These are phyloP conservation scores for Physcomitrium patens DNA, from an alignment of 225 moss, liverwort and hornwort genomes.

Conservation along the genomic window DNA sequence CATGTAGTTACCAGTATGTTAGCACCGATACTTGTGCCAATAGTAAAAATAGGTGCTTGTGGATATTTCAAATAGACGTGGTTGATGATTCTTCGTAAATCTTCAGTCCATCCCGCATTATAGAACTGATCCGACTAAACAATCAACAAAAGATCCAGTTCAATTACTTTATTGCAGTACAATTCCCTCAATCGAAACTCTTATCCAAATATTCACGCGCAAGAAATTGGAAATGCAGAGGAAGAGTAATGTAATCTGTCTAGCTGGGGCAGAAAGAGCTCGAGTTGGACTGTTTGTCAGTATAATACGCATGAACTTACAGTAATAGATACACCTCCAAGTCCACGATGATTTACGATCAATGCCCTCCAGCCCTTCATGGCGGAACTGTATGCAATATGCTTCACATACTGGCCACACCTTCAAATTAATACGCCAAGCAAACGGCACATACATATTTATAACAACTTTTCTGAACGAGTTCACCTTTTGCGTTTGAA, in stretches of 20 bases:
- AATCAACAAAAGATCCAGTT: conserved; percentile 9
- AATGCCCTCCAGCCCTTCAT: conserved; percentile 62
- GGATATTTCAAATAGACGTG: conserved; percentile 58
- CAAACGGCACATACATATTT: not conserved
- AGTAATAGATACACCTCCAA: conserved; percentile 77
- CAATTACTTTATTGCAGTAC: not conserved
- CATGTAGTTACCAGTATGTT: conserved; percentile 60
- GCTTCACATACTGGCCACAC: conserved; percentile 60
- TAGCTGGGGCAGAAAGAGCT: not conserved
- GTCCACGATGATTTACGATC: conserved; percentile 67
- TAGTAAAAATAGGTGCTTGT: conserved; percentile 57
- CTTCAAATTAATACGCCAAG: conserved; percentile 17
- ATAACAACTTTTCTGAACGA: not conserved
- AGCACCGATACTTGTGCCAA: conserved; percentile 72
- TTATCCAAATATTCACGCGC: not conserved
- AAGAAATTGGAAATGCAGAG: conserved; percentile 1
- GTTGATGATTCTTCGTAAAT: conserved; percentile 58
- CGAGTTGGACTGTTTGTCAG: not conserved
- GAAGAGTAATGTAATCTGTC: not conserved
- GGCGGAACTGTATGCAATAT: conserved; percentile 48
- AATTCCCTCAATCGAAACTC: not conserved
- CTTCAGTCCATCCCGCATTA: conserved; percentile 77
- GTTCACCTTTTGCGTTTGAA: conserved; percentile 2
- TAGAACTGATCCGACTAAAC: conserved; percentile 71
- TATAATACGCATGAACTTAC: conserved; percentile 40